A percentile compares a stretch with the other conserved stretches of the same genome.
Evolutionary conservation across 2,329 filamentous ascomycete genomes (phyloP).

Genomic region (Fusarium redolens): DNA sequence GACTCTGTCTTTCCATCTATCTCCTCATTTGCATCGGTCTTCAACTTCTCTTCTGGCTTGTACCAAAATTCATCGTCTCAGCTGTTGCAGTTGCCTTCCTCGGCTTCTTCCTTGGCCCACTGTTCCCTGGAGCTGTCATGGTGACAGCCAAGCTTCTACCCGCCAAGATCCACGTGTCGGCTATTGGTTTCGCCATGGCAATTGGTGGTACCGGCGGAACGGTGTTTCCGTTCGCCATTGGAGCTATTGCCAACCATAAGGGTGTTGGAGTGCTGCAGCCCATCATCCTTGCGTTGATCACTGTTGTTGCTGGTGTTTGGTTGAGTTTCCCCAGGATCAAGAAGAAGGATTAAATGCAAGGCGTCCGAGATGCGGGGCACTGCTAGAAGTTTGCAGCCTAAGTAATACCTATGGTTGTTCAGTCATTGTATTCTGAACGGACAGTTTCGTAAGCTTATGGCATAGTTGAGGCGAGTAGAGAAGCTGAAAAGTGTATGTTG

Average conservation of each 20-base stretch:
- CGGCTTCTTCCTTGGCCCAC: conserved; percentile 79
- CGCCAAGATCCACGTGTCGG: conserved; percentile 74
- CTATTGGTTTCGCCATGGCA: conserved; percentile 79
- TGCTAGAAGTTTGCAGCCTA: too few relatives aligned
- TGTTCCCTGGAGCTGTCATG: conserved; percentile 79
- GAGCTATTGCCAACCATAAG: conserved; percentile 66
- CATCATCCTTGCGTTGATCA: conserved; percentile 59
- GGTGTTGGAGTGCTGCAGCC: conserved; percentile 64
- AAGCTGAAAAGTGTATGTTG: too few relatives aligned
- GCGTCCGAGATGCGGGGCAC: too few relatives aligned
- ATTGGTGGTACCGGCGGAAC: conserved; percentile 78
- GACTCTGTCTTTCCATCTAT: conserved; percentile 69
- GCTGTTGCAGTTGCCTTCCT: conserved; percentile 74
- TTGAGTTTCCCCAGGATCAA: conserved; percentile 51
- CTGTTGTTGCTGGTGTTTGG: conserved; percentile 50
- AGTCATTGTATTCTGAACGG: too few relatives aligned
- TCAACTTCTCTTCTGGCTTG: conserved; percentile 67
- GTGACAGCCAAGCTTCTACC: conserved; percentile 77
- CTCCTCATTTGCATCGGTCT: conserved; percentile 69
- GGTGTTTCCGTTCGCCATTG: conserved; percentile 69
- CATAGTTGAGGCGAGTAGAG: too few relatives aligned
- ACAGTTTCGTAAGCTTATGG: too few relatives aligned
- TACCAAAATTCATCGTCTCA: conserved; percentile 70
- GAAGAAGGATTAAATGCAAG: conserved; percentile 43
- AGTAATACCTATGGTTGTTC: too few relatives aligned